phyloP scores from a whole-genome alignment of 2,329 filamentous ascomycete species.

The Hyphodiscus sp. region DNA sequence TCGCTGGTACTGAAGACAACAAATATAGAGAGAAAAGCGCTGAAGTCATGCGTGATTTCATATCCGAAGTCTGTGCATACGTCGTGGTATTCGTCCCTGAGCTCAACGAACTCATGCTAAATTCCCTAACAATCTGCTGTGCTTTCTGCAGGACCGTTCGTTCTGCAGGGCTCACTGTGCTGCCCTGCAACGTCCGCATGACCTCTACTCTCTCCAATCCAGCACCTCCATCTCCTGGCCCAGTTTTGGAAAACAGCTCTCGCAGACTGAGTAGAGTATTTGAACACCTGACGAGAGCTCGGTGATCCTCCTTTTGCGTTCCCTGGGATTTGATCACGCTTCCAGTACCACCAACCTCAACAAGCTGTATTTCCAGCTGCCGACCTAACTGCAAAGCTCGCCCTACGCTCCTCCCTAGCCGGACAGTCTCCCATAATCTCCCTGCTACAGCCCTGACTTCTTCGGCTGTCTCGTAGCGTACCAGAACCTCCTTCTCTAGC shows the following conservation, averaged over 20 bases:
- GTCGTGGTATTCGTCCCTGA: slow-evolving; percentile 43
- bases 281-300: slow-evolving; percentile 73
- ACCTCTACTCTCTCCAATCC: slow-evolving; percentile 69
- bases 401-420: slow-evolving; percentile 68
- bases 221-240: slow-evolving; percentile 66
- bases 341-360: slow-evolving; percentile 48
- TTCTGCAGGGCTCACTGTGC: slow-evolving; percentile 66
- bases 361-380: slow-evolving; percentile 80
- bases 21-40: slow-evolving; percentile 74
- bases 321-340: slow-evolving; percentile 30
- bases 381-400: slow-evolving; percentile 75
- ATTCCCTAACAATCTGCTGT: slow-evolving; percentile 76
- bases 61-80: slow-evolving; percentile 64
- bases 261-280: slow-evolving; percentile 72
- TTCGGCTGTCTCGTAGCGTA: slow-evolving; percentile 79
- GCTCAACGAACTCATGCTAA: slow-evolving; percentile 60
- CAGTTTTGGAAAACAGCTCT: slow-evolving; percentile 63
- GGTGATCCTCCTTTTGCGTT: slow-evolving; percentile 55
- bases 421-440: slow-evolving; percentile 73
- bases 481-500: slow-evolving; percentile 77
- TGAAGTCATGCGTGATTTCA: slow-evolving; percentile 64
- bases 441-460: slow-evolving; percentile 72
- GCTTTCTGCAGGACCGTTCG: slow-evolving; percentile 64
- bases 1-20: slow-evolving; percentile 60
- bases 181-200: slow-evolving; percentile 62